A percentile compares a stretch with the other conserved stretches of the same genome.
These are phyloP conservation scores for Termitomyces sp. DNA, from an alignment of 768 basidiomycete species.

Conservation along the genomic window DNA sequence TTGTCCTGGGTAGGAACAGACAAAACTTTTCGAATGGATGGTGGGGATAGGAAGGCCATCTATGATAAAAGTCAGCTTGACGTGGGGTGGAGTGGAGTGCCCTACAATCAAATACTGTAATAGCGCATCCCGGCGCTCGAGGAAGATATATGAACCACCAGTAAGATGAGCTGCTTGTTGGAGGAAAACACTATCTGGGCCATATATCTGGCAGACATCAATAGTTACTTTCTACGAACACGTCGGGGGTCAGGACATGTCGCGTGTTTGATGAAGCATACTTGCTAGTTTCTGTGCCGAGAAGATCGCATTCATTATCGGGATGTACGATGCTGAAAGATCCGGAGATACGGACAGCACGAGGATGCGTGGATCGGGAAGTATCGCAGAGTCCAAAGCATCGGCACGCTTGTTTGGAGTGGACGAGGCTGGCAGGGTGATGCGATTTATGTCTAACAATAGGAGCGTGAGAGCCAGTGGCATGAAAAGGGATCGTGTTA, in stretches of 20 bases:
- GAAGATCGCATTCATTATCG: conserved; percentile 99
- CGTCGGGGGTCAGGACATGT: background rate
- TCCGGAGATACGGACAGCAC: conserved; percentile 93
- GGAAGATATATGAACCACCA: conserved; percentile 86
- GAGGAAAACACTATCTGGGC: conserved; percentile 88
- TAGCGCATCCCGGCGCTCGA: conserved; percentile 76
- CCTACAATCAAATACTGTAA: conserved; percentile 84
- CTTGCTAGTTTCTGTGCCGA: conserved; percentile 94
- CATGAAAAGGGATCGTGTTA: conserved; percentile 25
- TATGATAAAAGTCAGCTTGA: conserved; percentile 23
- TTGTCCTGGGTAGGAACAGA: conserved; percentile 90
- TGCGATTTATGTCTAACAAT: conserved; percentile 34
- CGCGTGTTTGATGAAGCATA: background rate
- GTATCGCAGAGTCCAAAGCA: conserved; percentile 22
- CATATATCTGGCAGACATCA: conserved; percentile 90
- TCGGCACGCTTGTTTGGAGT: conserved; percentile 24
- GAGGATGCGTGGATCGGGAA: conserved; percentile 34
- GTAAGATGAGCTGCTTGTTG: conserved; percentile 97
- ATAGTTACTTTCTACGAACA: conserved; percentile 83
- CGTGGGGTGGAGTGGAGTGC: conserved; percentile 2
- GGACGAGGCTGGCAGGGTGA: conserved; percentile 25
- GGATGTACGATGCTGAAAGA: conserved; percentile 86
- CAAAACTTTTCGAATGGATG: conserved; percentile 66
- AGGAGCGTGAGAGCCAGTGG: background rate
- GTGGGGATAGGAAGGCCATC: conserved; percentile 70